Evolutionary conservation across 2,329 filamentous ascomycete species (phyloP), one percentile per base, ranked within the genome.

Genomic region (Mycosphaerella arachidis): DNA sequence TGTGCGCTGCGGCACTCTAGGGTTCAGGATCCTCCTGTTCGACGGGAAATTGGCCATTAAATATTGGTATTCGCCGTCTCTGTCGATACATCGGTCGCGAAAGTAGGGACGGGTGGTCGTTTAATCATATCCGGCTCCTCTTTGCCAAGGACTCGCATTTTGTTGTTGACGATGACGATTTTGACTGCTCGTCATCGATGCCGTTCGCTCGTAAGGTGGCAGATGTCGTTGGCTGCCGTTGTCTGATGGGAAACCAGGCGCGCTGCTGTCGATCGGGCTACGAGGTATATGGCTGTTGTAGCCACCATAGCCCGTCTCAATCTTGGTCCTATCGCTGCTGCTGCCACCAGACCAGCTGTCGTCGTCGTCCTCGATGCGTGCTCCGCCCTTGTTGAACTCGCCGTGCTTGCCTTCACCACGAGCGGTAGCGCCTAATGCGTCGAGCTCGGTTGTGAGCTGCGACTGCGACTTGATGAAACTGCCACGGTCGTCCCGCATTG

Each of bases 391-490:
- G 57, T 81, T 77, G 68, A 84, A 84, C 67, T 83, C 82, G 52
- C 71, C 70, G 62, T 76, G 73, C 72, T 80, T 80, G 62, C 76
- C 73, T 72, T 96, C 92, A 59, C 92, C 92, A 71, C 92, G 88
- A 35, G 92, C 92, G 5, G 92, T 96, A 16, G 90, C 90, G 65
- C 90, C 92, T 59, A 97, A 80, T 8, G 92, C 92, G 74, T 97
- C 92, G 54, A 97, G 83, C 76, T 97, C 92, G 7, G 92, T 96
- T 4, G 88, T 91, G 16, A 96, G 80, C 71, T 93, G 88, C 5
- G 90, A 90, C 75, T 94, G 90, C 13, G 92, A 96, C 81, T 97
- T 97, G 86, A 97, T 96, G 78, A 97, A 97, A 9, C 92, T 97
- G 55, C 91, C 91, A 69, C 93, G 88, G 75, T 97, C 93, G 71